Conservation (phyloP, 1,139 yeast species). For the Saccharomyces hybrid region DNA sequence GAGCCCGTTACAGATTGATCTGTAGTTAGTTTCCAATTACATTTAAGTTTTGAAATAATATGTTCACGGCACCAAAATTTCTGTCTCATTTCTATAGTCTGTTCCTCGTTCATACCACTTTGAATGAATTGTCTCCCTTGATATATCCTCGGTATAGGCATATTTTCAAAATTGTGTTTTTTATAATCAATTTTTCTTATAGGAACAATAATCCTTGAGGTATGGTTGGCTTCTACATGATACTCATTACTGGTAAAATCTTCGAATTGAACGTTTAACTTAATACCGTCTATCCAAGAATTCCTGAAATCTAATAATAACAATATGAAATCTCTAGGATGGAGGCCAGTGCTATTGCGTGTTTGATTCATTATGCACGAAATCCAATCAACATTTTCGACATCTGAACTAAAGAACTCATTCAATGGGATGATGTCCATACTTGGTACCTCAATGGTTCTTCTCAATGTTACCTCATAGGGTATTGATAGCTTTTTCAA, state of each 20-base stretch:
- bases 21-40: slow-evolving; percentile 47
- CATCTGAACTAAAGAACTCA: slow-evolving; percentile 13
- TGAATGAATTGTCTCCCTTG: slow-evolving; percentile 67
- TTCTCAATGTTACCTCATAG: slow-evolving; percentile 32
- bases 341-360: slow-evolving; percentile 5
- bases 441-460: slow-evolving; percentile 30
- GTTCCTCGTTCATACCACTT: slow-evolving; percentile 47
- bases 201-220: slow-evolving; percentile 63
- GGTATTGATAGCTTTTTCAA: slow-evolving; percentile 23
- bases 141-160: slow-evolving; percentile 65
- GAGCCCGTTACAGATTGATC: slow-evolving; percentile 15
- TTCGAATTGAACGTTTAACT: slow-evolving; percentile 18
- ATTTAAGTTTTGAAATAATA: slow-evolving; percentile 50
- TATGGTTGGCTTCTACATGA: slow-evolving; percentile 34
- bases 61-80: slow-evolving; percentile 76
- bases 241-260: slow-evolving; percentile 19
- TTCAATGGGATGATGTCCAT: slow-evolving; percentile 27
- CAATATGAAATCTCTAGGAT: slow-evolving; percentile 19
- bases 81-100: slow-evolving; percentile 44
- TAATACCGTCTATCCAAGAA: slow-evolving; percentile 28
- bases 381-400: slow-evolving; percentile 20
- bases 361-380: slow-evolving; percentile 12
- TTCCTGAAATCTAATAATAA: slow-evolving; percentile 29
- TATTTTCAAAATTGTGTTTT: slow-evolving; percentile 37
- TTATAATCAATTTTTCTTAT: slow-evolving; percentile 41